These are phyloP conservation scores for Pyrenochaeta sp. DNA, from an alignment of 2,329 filamentous ascomycete genomes.

Conservation along the genomic window DNA sequence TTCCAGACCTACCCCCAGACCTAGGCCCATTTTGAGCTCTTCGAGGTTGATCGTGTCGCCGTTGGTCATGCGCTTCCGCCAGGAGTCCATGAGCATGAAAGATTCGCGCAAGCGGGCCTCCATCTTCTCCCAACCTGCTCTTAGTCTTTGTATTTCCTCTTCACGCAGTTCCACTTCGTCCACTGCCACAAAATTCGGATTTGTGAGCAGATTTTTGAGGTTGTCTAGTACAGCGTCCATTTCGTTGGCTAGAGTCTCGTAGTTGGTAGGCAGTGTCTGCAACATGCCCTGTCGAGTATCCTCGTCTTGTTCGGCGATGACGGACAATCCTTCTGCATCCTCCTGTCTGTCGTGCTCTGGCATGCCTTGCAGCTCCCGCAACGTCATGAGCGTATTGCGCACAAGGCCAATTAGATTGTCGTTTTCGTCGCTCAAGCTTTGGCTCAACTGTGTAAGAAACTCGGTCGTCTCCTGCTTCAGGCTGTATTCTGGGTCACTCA, in stretches of 20 bases:
- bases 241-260: constrained; percentile 75
- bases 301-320: constrained; percentile 45
- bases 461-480: constrained; percentile 88
- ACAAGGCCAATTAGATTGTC: constrained; percentile 79
- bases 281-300: constrained; percentile 42
- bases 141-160: constrained; percentile 84
- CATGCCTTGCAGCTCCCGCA: constrained; percentile 71
- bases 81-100: constrained; percentile 88
- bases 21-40: constrained; percentile 68
- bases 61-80: constrained; percentile 81
- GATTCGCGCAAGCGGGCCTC: constrained; percentile 90
- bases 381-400: constrained; percentile 72
- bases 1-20: constrained; percentile 61
- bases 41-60: constrained; percentile 72
- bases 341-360: constrained; percentile 43
- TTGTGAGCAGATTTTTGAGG: constrained; percentile 84
- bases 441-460: constrained; percentile 85
- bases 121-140: constrained; percentile 92
- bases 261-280: constrained; percentile 63
- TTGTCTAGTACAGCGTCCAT: constrained; percentile 82
- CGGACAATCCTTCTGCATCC: constrained; percentile 35
- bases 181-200: constrained; percentile 93
- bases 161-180: constrained; percentile 95
- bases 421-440: constrained; percentile 89
- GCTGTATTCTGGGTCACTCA: constrained; percentile 69